Evolutionary conservation across 805 yeast species (phyloP).

Genomic region (Lachancea mirantina): DNA sequence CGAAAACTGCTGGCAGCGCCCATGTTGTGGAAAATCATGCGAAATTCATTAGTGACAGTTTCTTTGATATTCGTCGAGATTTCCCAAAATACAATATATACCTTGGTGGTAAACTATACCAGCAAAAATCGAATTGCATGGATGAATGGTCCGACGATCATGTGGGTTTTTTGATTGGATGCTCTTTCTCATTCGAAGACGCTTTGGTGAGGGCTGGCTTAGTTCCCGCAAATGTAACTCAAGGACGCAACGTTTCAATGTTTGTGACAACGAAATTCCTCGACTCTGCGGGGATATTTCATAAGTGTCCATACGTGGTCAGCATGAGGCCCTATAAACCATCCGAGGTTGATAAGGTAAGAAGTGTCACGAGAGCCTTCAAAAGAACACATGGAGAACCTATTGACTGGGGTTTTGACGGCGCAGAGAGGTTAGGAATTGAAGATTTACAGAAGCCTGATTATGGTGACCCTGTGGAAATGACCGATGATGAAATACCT

Average conservation of each 20-base stretch:
- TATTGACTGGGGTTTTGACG: slow-evolving; percentile 38
- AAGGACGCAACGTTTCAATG: slow-evolving; percentile 24
- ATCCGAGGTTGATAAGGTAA: slow-evolving; percentile 25
- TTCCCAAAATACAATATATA: slow-evolving; percentile 34
- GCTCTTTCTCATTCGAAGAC: slow-evolving; percentile 37
- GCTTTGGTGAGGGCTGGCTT: slow-evolving; percentile 30
- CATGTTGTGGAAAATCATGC: slow-evolving; percentile 13
- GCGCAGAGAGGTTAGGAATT: slow-evolving; percentile 32
- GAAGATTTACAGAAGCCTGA: slow-evolving; percentile 30
- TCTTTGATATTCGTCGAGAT: slow-evolving; percentile 30
- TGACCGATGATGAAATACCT: slow-evolving; percentile 33
- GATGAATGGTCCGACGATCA: slow-evolving; percentile 31
- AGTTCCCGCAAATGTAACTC: slow-evolving; percentile 22
- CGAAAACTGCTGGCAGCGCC: slow-evolving; percentile 28
- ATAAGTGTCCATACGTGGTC: slow-evolving; percentile 32
- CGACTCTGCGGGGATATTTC: slow-evolving; percentile 30
- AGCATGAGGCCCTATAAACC: slow-evolving; percentile 37
- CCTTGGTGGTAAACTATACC: slow-evolving; percentile 27
- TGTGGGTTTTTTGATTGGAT: slow-evolving; percentile 39
- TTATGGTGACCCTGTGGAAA: slow-evolving; percentile 31
- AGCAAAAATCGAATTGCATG: slow-evolving; percentile 20
- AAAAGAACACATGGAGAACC: slow-evolving; percentile 36
- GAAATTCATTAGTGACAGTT: slow-evolving; percentile 1
- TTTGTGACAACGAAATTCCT: slow-evolving; percentile 22
- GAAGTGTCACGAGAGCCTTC: slow-evolving; percentile 29